Evolutionary conservation across 176 grass and related monocot genomes (phyloP).

Genomic region (Sorghum bicolor): Sorghum_bicolor_NCBIv3 NC_012871.2:75507001-75507500

Average conservation of each 20-base stretch:
- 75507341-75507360: no score
- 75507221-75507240: not conserved
- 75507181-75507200: conserved; percentile 62
- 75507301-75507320: not conserved
- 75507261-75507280: not conserved
- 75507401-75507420: no score
- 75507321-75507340: not conserved
- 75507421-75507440: no score
- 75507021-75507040: conserved; percentile 70
- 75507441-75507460: no score
- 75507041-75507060: conserved; percentile 71
- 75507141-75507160: conserved; percentile 70
- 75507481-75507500: no score
- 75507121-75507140: conserved; percentile 71
- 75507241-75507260: not conserved
- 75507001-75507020: not conserved
- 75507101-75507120: conserved; percentile 89
- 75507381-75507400: no score
- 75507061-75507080: conserved; percentile 69
- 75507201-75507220: conserved; percentile 45
- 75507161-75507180: conserved; percentile 57
- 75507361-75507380: no score
- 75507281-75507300: not conserved
- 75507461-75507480: no score
- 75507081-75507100: conserved; percentile 94